phyloP scores from a whole-genome alignment of 2,329 filamentous ascomycete genomes.

The Hymenoscyphus linearis region DNA sequence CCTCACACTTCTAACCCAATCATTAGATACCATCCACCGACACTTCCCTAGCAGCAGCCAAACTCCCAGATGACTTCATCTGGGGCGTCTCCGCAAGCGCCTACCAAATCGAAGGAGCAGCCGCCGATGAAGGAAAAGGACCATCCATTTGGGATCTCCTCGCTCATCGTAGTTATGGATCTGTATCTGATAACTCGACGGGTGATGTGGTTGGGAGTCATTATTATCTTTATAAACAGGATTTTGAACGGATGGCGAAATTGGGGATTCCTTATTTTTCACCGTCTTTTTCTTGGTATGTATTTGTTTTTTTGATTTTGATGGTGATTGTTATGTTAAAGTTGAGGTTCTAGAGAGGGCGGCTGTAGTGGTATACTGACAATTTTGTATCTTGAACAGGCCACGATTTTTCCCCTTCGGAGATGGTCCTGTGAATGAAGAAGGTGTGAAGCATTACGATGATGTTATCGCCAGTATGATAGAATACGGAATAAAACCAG shows the following conservation, averaged over 20 bases:
- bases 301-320: too few species aligned
- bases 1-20: conserved; percentile 16
- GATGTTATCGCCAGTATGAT: conserved; percentile 47
- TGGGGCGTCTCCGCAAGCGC: conserved; percentile 45
- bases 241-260: conserved; percentile 47
- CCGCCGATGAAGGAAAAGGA: conserved; percentile 39
- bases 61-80: conserved; percentile 38
- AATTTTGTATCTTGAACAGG: conserved; percentile 32
- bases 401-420: conserved; percentile 48
- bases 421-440: conserved; percentile 45
- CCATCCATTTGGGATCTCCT: conserved; percentile 40
- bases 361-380: too few species aligned
- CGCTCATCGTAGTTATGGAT: conserved; percentile 29
- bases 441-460: conserved; percentile 48
- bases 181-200: conserved; percentile 35
- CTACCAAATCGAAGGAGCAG: conserved; percentile 42
- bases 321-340: too few species aligned
- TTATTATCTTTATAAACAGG: conserved; percentile 52
- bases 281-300: conserved; percentile 31
- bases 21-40: conserved; percentile 24
- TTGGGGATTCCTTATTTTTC: conserved; percentile 48
- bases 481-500: conserved; percentile 44
- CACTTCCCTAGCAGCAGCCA: conserved; percentile 25
- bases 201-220: conserved; percentile 48
- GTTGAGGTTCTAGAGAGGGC: too few species aligned